Evolutionary conservation across 2,329 filamentous ascomycete species (phyloP), one percentile per base, ranked within the genome.

Genomic region (Truncatella angustata): DNA sequence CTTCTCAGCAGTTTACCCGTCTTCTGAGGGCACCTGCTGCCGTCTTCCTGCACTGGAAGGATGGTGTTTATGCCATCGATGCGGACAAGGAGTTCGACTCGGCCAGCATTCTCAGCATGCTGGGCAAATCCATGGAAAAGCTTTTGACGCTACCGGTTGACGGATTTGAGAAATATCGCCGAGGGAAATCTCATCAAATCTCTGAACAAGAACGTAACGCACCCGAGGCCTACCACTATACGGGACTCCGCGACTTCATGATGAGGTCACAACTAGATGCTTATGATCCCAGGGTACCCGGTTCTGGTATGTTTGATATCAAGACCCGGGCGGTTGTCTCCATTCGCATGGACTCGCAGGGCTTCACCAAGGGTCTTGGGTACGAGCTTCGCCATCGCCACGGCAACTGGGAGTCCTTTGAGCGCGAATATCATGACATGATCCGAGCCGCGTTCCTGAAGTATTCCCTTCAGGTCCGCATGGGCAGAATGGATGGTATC

Each of bases 401-500:
- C 49, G 95, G 95, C 14, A 77, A 85, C 53, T 99, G 82, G 78
- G 88, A 96, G 67, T 97, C 93, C 0, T 99, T 87, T 67, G 94
- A 99, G 72, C 85, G 92, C 53, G 95, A 99, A 64, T 97, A 94
- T 68, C 96, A 87, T 67, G 94, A 99, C 69, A 95, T 99, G 91
- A 93, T 96, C 54, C 83, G 95, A 49, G 84, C 92, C 1, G 94
- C 93, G 0, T 93, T 99, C 73, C 76, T 99, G 51, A 99, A 99
- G 66, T 99, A 99, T 69, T 96, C 92, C 9, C 77, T 99, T 26
- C 94, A 99, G 71, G 95, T 93, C 24, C 89, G 94, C 40, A 95
- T 99, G 84, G 94, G 95, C 16, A 86, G 92, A 46, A 99, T 99
- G 95, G 93, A 99, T 66, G 94, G 94, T 50, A 97, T 97, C 46